phyloP scores from a whole-genome alignment of 768 basidiomycete genomes.

The Phylloporus arenicola region DNA sequence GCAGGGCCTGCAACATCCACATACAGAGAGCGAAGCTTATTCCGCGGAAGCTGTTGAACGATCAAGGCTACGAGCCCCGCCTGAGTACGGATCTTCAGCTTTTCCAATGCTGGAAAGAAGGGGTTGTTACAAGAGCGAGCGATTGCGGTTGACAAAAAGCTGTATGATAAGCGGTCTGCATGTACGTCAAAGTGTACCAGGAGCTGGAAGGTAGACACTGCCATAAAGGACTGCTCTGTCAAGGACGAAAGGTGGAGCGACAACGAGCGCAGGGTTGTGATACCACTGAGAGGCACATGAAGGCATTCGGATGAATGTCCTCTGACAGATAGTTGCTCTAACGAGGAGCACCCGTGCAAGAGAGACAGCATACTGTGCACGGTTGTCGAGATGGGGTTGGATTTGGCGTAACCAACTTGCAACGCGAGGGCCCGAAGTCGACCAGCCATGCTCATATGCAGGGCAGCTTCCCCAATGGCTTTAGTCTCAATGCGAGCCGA shows the following conservation, averaged over 20 bases:
- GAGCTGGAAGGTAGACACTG: slow-evolving; percentile 33
- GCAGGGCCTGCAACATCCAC: slow-evolving; percentile 34
- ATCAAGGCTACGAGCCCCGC: slow-evolving; percentile 32
- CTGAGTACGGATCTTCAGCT: slow-evolving; percentile 38
- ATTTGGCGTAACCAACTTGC: slow-evolving; percentile 23
- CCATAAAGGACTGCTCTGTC: slow-evolving; percentile 32
- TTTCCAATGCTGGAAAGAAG: slow-evolving; percentile 35
- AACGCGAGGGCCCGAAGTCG: slow-evolving; percentile 34
- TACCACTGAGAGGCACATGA: slow-evolving; percentile 28
- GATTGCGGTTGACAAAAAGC: slow-evolving; percentile 13
- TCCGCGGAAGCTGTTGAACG: slow-evolving; percentile 29
- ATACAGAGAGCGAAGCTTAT: slow-evolving; percentile 33
- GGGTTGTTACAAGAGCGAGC: neutral
- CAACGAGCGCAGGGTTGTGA: slow-evolving; percentile 33
- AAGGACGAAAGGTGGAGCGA: slow-evolving; percentile 40
- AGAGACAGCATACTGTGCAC: slow-evolving; percentile 17
- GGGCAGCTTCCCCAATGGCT: slow-evolving; percentile 9
- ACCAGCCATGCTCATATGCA: slow-evolving; percentile 30
- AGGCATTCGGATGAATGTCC: slow-evolving; percentile 30
- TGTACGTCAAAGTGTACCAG: slow-evolving; percentile 43
- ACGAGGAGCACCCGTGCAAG: slow-evolving; percentile 21
- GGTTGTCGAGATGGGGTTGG: slow-evolving; percentile 23
- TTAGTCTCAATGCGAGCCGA: slow-evolving; percentile 17
- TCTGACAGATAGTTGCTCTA: slow-evolving; percentile 37
- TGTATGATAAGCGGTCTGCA: slow-evolving; percentile 32